Conservation (phyloP, 306 rosid species). For the Abrus precatorius region DNA sequence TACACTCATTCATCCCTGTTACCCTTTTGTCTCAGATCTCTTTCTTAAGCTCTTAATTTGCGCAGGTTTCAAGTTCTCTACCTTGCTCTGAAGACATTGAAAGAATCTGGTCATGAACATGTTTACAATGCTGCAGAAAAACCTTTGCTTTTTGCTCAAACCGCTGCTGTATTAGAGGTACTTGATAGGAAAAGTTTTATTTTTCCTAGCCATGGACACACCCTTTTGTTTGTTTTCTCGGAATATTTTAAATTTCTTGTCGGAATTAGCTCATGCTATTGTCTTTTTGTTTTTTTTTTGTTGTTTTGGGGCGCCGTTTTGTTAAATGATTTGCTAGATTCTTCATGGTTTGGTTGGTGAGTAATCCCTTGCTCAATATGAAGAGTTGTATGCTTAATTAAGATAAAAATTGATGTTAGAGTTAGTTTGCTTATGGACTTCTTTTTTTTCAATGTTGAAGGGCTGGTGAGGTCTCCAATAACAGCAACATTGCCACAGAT, state of each 20-base stretch:
- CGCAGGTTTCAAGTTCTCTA: constrained; percentile 77
- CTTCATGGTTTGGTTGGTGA: constrained; percentile 89
- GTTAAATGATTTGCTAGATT: constrained; percentile 64
- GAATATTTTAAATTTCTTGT: not conserved
- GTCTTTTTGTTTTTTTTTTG: not conserved
- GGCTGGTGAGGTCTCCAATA: constrained; percentile 85
- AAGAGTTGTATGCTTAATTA: constrained; percentile 4
- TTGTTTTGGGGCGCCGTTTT: constrained; percentile 10
- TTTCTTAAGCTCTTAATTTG: constrained; percentile 10
- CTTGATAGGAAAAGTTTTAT: not conserved
- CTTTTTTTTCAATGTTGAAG: constrained; percentile 47
- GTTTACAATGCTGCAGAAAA: constrained; percentile 82
- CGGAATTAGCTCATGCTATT: constrained; percentile 29
- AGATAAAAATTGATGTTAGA: constrained; percentile 8
- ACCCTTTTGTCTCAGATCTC: not conserved
- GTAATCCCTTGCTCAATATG: constrained; percentile 44
- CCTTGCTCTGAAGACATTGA: constrained; percentile 63
- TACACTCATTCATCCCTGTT: constrained; percentile 34
- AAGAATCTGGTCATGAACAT: constrained; percentile 67
- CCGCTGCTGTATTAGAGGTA: constrained; percentile 88
- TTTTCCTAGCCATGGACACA: constrained; percentile 23
- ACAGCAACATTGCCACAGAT: constrained; percentile 90
- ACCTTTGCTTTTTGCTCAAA: constrained; percentile 76
- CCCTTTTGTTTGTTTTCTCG: constrained; percentile 47
- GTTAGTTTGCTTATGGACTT: constrained; percentile 8